Conservation (phyloP, 352 stramenopile genomes). For the Phytophthora sp. region DNA sequence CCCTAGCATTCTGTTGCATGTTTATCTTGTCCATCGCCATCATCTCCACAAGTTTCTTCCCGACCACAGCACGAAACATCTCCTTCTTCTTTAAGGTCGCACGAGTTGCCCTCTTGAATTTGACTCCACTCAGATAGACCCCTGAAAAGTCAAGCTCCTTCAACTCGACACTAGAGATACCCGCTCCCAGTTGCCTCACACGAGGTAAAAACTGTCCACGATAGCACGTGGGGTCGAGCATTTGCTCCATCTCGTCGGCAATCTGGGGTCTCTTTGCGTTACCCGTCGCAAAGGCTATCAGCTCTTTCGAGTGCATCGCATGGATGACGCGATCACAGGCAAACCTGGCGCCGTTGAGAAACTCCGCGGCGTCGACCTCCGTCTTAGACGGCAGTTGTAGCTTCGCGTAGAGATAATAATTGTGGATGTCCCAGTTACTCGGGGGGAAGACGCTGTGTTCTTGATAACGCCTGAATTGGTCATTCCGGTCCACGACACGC, state of each 20-base stretch:
- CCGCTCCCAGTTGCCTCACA: constrained; percentile 27
- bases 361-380: constrained; percentile 58
- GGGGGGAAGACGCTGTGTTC: constrained; percentile 49
- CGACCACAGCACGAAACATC: constrained; percentile 6
- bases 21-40: constrained; percentile 3
- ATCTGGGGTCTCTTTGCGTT: constrained; percentile 43
- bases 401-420: constrained; percentile 52
- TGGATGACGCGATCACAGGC: constrained; percentile 54
- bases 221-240: constrained; percentile 51
- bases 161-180: constrained; percentile 28
- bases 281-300: constrained; percentile 55
- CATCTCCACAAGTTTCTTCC: too few relatives aligned
- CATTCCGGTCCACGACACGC: constrained; percentile 33
- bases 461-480: constrained; percentile 29
- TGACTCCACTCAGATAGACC: constrained; percentile 35
- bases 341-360: constrained; percentile 57
- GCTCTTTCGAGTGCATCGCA: constrained; percentile 64
- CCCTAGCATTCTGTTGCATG: background rate
- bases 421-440: constrained; percentile 36
- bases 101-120: constrained; percentile 32
- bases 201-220: constrained; percentile 36
- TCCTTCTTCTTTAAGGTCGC: constrained; percentile 35
- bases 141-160: constrained; percentile 43
- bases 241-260: constrained; percentile 44
- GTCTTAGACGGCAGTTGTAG: constrained; percentile 55